These are phyloP conservation scores for Zalaria sp. DNA, from an alignment of 2,329 filamentous ascomycete genomes.

Conservation along the genomic window DNA sequence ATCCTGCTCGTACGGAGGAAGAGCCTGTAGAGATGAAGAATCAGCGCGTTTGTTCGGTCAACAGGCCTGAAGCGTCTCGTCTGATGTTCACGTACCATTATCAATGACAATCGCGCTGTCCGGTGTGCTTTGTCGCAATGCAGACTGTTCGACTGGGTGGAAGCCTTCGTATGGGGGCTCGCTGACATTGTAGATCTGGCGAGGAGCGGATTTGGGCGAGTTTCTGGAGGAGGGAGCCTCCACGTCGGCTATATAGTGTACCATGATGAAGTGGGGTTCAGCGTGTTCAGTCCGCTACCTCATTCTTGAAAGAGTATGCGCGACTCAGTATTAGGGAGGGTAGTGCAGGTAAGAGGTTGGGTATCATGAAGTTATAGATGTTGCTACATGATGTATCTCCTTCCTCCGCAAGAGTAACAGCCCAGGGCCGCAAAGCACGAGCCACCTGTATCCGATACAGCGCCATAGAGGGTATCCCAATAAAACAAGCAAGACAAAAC, in stretches of 20 bases:
- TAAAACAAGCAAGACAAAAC: too few relatives aligned
- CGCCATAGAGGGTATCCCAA: too few relatives aligned
- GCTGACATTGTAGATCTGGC: constrained; percentile 36
- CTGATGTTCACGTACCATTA: constrained; percentile 52
- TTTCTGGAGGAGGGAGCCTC: constrained; percentile 16
- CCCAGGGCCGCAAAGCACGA: not conserved
- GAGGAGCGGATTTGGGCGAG: constrained; percentile 38
- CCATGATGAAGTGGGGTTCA: constrained; percentile 11
- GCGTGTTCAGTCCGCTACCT: too few relatives aligned
- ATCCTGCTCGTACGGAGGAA: constrained; percentile 78
- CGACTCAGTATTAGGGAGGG: too few relatives aligned
- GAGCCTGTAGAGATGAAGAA: constrained; percentile 46
- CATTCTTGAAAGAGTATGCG: too few relatives aligned
- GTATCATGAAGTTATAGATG: too few relatives aligned
- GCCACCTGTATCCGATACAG: not conserved
- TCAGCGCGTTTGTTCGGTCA: not conserved
- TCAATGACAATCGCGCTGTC: constrained; percentile 85
- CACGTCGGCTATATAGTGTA: constrained; percentile 20
- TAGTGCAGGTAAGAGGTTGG: too few relatives aligned
- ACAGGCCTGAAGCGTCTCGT: not conserved
- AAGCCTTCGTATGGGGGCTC: constrained; percentile 50
- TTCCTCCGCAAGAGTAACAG: too few relatives aligned
- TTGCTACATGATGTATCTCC: too few relatives aligned
- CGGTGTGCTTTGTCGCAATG: constrained; percentile 50
- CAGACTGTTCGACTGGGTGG: constrained; percentile 46